Base-by-base conservation (phyloP, 768 basidiomycete species). In the Lentinula sp. region DNA sequence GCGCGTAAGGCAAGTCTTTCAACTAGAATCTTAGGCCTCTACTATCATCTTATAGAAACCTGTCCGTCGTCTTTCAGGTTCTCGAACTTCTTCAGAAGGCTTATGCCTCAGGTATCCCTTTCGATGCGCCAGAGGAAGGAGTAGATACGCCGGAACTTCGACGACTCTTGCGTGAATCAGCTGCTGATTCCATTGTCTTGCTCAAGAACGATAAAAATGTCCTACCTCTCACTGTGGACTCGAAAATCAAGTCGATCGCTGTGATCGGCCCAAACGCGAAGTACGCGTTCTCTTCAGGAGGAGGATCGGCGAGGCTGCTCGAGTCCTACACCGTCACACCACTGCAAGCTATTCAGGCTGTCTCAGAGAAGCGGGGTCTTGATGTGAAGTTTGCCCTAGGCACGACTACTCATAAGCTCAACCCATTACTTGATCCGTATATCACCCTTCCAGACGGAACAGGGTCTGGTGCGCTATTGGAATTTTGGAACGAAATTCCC, bases 211-310 rank as follows among this genome's bases (percentile, higher is more conserved):
- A 83, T 4, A 72, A 73, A 7, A 70, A 70, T 1, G 59, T 86
- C 35, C 76, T 88, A 13, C 85, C 85, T 0, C 69, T 86, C n/a
- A 63, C 61, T n/a, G 60, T 66, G 13, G 37, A 52, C 1, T 48
- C 58, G 10, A 35, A 64, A 51, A 23, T 56, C 12, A 50, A 72
- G 46, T 80, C 76, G 63, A 78, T 88, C 46, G 85, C 83, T 10
- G 77, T 88, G 51, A 84, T 87, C 62, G 86, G 86, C 0, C 83
- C 85, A 3, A 86, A 87, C 68, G 83, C 81, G 6, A 85, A 81
- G 67, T 67, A 70, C 39, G 74, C 78, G 0, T 75, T 80, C 62
- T 80, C 79, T 45, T 84, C 83, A 33, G 84, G 85, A 8, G 85
- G 85, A 42, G 86, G 86, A 23, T 84, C 83, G 9, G 86, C 85